Base-by-base conservation (phyloP, 441 rosid genomes). In the Adansonia gregorii region DNA sequence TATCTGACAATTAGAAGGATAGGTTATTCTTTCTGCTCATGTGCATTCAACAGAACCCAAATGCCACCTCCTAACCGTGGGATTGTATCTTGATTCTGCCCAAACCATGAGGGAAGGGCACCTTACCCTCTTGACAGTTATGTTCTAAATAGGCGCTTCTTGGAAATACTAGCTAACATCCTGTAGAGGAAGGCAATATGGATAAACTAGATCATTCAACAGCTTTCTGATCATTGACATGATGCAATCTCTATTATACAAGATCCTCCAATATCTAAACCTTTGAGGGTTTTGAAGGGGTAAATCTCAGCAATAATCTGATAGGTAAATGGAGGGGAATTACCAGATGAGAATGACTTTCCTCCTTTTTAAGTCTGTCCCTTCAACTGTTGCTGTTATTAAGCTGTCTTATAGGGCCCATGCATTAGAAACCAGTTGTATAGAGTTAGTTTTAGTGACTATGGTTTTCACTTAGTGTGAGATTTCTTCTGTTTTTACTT, bases 401-500 rank as follows among this genome's bases (percentile, higher is more conserved):
- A 20, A 48, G 56, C 58, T 14, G 56, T 51, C 58, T 20, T 68
- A 22, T 48, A 48, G 10, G 2, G 58, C 20, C 58, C 12, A 12
- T 48, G 10, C 55, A 14, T 20, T 51, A 14, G 67, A 60, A 43
- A 46, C 35, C 39, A 73, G 65, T 14, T 73, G 11, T 46, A 20
- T 45, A 17, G 54, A 73, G 58, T 58, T 46, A 5, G 69, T 72
- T 43, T 49, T n/a, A 12, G 54, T 49, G 22, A 58, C 2, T 43
- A 56, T 48, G 52, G 77, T 69, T 59, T 65, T 27, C 35, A 27
- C 35, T 27, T 54, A 54, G 64, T 55, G 14, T 39, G 19, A 43
- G 64, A 31, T 76, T 76, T 76, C 52, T 76, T 54, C 35, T 17
- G 27, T 66, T 61, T 66, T 75, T 70, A 17, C 54, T 14, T 52